Conservation (phyloP, 441 rosid genomes). For the Mallotus japonicus region DNA sequence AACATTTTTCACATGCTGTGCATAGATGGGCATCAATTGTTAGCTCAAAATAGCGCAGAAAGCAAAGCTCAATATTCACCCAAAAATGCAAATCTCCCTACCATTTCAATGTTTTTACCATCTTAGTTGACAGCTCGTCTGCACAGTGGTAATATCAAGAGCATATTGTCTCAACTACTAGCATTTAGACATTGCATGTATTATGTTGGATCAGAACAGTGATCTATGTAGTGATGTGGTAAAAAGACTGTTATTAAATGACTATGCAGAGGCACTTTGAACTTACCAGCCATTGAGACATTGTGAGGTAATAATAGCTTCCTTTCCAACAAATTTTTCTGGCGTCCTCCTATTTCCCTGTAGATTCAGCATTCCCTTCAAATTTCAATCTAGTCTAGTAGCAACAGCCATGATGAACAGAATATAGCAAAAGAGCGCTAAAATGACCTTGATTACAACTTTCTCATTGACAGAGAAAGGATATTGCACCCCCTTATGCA, state of each 20-base stretch:
- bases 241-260: background rate
- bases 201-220: background rate
- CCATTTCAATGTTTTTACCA: background rate
- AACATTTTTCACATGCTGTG: too few relatives aligned
- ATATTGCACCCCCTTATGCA: conserved; percentile 74
- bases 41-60: too few relatives aligned
- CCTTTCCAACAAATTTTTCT: conserved; percentile 92
- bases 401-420: conserved; percentile 9
- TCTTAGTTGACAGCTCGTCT: background rate
- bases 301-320: conserved; percentile 90
- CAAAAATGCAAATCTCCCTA: background rate
- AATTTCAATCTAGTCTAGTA: conserved; percentile 8
- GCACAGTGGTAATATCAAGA: background rate
- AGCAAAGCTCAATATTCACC: background rate
- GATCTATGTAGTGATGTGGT: background rate
- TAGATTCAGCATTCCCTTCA: conserved; percentile 30
- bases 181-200: background rate
- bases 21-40: too few relatives aligned
- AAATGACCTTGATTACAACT: conserved; percentile 78
- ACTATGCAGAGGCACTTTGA: background rate
- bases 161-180: background rate
- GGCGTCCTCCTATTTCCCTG: conserved; percentile 96
- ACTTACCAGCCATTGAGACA: conserved; percentile 98
- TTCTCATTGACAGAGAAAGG: conserved; percentile 92
- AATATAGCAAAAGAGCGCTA: conserved; percentile 1